phyloP scores from a whole-genome alignment of 1,284 basidiomycete genomes.

The Mycosarcoma mackinlayi region DNA sequence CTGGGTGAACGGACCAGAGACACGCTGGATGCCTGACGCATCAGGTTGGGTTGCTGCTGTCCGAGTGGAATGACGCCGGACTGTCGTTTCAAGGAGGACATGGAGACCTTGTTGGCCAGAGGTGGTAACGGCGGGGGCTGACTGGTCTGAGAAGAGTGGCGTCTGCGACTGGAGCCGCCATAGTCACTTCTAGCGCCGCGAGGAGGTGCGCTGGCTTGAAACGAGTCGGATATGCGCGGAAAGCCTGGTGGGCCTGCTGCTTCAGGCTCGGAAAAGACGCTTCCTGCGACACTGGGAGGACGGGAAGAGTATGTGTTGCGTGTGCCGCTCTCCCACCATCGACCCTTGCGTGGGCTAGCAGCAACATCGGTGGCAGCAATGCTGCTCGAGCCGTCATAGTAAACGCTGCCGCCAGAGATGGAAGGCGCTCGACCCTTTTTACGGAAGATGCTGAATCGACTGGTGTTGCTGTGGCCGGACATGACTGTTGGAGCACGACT shows the following conservation, averaged over 20 bases:
- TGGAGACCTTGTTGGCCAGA: conserved; percentile 32
- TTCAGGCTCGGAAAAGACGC: conserved; percentile 60
- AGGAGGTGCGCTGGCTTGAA: conserved; percentile 12
- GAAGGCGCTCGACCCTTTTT: conserved; percentile 37
- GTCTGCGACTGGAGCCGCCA: conserved; percentile 33
- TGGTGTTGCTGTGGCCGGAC: conserved; percentile 50
- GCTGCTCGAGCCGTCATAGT: conserved; percentile 47
- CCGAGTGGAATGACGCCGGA: conserved; percentile 54
- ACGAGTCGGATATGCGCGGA: conserved; percentile 23
- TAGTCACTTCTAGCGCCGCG: conserved; percentile 51
- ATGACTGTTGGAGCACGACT: conserved; percentile 45
- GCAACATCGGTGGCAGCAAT: conserved; percentile 39
- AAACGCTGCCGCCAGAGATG: conserved; percentile 44
- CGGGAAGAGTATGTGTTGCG: conserved; percentile 39
- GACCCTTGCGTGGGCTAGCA: conserved; percentile 23
- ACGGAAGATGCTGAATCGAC: conserved; percentile 49
- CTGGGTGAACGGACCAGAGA: conserved; percentile 16
- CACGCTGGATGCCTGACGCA: conserved; percentile 29
- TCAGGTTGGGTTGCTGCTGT: conserved; percentile 42
- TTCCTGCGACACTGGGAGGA: conserved; percentile 55
- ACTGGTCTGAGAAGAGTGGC: conserved; percentile 17
- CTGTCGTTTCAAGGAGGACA: conserved; percentile 16
- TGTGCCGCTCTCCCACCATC: conserved; percentile 58
- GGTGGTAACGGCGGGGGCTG: conserved; percentile 44
- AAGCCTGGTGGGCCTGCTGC: conserved; percentile 15